Evolutionary conservation across 2,329 filamentous ascomycete species (phyloP), one percentile per base, ranked within the genome.

Genomic region (Colletotrichum sp.): DNA sequence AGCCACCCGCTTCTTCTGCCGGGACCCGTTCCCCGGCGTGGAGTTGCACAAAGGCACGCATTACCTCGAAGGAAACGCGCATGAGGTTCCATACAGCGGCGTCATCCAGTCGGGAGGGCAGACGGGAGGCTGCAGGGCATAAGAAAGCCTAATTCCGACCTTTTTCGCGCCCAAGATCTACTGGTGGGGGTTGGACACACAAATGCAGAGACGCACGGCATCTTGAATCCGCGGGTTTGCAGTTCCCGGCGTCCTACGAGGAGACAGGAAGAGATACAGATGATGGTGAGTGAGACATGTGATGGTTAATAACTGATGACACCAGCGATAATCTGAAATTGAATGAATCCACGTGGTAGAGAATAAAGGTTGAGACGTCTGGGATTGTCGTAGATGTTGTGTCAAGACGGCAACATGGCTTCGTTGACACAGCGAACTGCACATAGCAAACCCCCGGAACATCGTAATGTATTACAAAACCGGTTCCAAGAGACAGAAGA

Each of bases 401-500:
- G 44, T 22, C 44, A 52, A 49, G 44, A 0, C 44, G 6, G 44
- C n/a, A 49, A 19, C 9, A 49, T 52, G 44, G 44, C 44, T 52
- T 52, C n/a, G n/a, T 52, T 52, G 44, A 22, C 11, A 52, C 5
- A 22, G 8, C n/a, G 8, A 22, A 7, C 6, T 52, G 44, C 44
- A 52, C 11, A 0, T 5, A 19, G 4, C 11, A 52, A 22, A 52
- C 0, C 1, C 6, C 3, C 19, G 8, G 44, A 12, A 12, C n/a
- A 22, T 2, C 44, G 11, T n/a, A 0, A 52, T 13, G n/a, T 13
- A 8, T 52, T 22, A n/a, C 6, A 22, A 19, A 22, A 52, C 11
- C 44, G 7, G 6, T 22, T 49, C n/a, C 1, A 6, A 2, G 19
- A 49, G 44, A 13, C 0, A 4, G 19, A 13, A 13, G 2, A 49